A percentile compares a stretch with the other conserved stretches of the same genome.
Evolutionary conservation across 1,139 yeast species (phyloP).

Genomic region (Candida anutae): DNA sequence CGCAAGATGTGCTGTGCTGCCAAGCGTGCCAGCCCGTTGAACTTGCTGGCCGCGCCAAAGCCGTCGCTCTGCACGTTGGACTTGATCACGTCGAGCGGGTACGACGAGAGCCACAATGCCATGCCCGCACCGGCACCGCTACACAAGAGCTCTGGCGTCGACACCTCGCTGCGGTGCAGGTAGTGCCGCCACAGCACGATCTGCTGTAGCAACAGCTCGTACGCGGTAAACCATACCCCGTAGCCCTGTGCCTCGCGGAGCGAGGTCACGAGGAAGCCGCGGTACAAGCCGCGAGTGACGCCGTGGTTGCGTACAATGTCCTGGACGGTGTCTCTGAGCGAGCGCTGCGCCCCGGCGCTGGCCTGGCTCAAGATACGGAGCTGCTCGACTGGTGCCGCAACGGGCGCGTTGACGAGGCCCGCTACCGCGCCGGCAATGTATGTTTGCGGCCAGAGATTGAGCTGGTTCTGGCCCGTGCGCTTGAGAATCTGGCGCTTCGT

Average conservation of each 20-base stretch:
- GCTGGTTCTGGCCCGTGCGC: slow-evolving; percentile 18
- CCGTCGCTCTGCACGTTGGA: slow-evolving; percentile 63
- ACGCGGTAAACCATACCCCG: slow-evolving; percentile 75
- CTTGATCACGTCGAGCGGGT: slow-evolving; percentile 67
- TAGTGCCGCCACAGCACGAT: slow-evolving; percentile 27
- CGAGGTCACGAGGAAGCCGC: slow-evolving; percentile 56
- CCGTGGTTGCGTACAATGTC: slow-evolving; percentile 45
- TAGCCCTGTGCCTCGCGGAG: slow-evolving; percentile 71
- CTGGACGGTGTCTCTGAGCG: slow-evolving; percentile 29
- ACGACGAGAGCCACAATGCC: slow-evolving; percentile 63
- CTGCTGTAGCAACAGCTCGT: slow-evolving; percentile 50
- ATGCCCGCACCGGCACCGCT: slow-evolving; percentile 71
- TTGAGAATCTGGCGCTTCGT: slow-evolving; percentile 53
- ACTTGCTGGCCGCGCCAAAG: slow-evolving; percentile 40
- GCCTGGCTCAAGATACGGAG: slow-evolving; percentile 65
- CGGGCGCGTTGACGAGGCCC: slow-evolving; percentile 68
- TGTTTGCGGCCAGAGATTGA: slow-evolving; percentile 53
- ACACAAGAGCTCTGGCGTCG: slow-evolving; percentile 52
- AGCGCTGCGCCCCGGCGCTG: slow-evolving; percentile 36
- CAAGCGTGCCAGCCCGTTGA: slow-evolving; percentile 34
- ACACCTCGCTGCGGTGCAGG: slow-evolving; percentile 42
- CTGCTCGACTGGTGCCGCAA: slow-evolving; percentile 72
- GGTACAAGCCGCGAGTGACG: slow-evolving; percentile 41
- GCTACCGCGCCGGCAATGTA: slow-evolving; percentile 71
- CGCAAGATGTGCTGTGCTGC: slow-evolving; percentile 42